Percentiles rank a stretch among this genome's conserved stretches.
phyloP scores from a whole-genome alignment of 805 yeast genomes.

The Metschnikowia gelsemii region DNA sequence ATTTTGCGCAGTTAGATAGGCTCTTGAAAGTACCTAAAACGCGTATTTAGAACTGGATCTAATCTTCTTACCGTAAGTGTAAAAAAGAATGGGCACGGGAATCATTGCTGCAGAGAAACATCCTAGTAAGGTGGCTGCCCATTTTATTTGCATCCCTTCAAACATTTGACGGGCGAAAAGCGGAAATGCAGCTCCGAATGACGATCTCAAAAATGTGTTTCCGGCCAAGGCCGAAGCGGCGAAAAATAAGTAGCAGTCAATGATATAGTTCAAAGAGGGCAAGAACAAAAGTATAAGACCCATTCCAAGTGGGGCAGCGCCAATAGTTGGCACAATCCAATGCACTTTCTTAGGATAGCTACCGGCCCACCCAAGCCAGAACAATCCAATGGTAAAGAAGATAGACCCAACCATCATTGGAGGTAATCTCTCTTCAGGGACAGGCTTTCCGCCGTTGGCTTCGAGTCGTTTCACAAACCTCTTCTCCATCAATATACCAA shows the following conservation, averaged over 20 bases:
- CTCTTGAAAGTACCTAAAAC: too few relatives aligned
- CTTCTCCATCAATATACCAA: conserved; percentile 55
- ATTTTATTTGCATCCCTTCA: conserved; percentile 61
- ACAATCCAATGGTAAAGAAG: conserved; percentile 19
- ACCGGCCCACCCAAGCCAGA: conserved; percentile 25
- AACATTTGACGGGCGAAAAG: conserved; percentile 74
- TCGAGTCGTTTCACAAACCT: conserved; percentile 46
- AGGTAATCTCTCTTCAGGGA: conserved; percentile 25
- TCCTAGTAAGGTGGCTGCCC: conserved; percentile 78
- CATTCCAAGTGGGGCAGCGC: conserved; percentile 56
- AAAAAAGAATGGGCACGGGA: conserved; percentile 69
- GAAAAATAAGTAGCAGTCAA: conserved; percentile 65
- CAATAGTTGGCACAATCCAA: conserved; percentile 54
- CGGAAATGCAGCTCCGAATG: conserved; percentile 65
- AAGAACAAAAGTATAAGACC: conserved; percentile 60
- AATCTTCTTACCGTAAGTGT: conserved; percentile 44
- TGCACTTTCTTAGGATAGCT: conserved; percentile 21
- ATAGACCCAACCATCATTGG: conserved; percentile 23
- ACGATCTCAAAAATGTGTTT: conserved; percentile 67
- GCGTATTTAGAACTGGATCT: conserved; percentile 55
- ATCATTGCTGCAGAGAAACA: conserved; percentile 54
- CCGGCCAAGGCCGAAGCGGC: conserved; percentile 58
- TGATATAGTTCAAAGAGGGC: conserved; percentile 65
- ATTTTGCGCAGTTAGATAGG: too few relatives aligned
- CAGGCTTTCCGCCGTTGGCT: conserved; percentile 20